phyloP scores from a whole-genome alignment of 2,329 filamentous ascomycete genomes.

The Penicillium sp. region DNA sequence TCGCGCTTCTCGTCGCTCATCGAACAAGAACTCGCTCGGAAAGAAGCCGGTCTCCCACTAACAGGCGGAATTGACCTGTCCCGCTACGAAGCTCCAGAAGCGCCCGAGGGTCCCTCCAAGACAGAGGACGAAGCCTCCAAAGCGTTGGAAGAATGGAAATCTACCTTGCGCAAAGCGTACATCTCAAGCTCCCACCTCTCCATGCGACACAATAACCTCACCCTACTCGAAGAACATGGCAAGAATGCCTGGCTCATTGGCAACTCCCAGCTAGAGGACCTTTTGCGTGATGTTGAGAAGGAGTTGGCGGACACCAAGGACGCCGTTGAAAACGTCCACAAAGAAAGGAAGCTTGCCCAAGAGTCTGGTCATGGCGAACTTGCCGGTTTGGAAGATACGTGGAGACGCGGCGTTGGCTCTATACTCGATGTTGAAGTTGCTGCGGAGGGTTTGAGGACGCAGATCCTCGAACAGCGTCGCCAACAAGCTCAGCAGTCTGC shows the following conservation, averaged over 20 bases:
- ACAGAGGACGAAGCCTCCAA: conserved; percentile 25
- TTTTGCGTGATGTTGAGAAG: conserved; percentile 65
- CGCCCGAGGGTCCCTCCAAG: conserved; percentile 43
- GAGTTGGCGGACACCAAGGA: conserved; percentile 67
- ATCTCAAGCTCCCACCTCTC: conserved; percentile 56
- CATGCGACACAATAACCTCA: conserved; percentile 58
- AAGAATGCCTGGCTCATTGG: conserved; percentile 88
- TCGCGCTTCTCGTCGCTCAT: conserved; percentile 64
- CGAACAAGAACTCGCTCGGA: conserved; percentile 63
- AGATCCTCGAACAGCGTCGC: conserved; percentile 61
- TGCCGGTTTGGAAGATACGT: conserved; percentile 67
- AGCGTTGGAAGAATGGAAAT: conserved; percentile 46
- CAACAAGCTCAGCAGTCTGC: conserved; percentile 31
- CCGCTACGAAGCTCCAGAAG: conserved; percentile 77
- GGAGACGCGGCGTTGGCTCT: conserved; percentile 72
- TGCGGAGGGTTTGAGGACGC: conserved; percentile 64
- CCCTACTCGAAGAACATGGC: conserved; percentile 73
- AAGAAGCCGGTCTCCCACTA: conserved; percentile 58
- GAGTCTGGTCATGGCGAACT: conserved; percentile 70
- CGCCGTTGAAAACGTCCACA: conserved; percentile 70
- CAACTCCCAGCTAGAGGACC: conserved; percentile 74
- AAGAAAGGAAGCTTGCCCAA: conserved; percentile 66
- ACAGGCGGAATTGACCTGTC: conserved; percentile 65
- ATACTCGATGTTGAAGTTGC: conserved; percentile 86
- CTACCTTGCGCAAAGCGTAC: conserved; percentile 54